phyloP scores from a whole-genome alignment of 257 asterid species.

The Nyctanthes arbortristis region DNA sequence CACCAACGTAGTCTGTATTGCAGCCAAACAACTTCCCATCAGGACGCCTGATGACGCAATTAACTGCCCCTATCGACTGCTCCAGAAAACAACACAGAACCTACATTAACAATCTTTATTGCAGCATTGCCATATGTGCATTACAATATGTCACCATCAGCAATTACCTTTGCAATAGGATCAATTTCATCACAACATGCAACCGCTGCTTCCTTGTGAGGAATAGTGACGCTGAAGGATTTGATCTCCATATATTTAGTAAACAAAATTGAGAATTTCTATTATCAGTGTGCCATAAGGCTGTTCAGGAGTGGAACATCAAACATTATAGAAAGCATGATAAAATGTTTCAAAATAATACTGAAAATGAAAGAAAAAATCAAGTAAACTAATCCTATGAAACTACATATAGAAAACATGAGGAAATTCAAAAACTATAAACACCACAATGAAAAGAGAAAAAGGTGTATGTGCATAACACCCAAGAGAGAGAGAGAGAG shows the following conservation, averaged over 20 bases:
- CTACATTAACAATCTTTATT: slow-evolving; percentile 10
- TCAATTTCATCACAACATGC: slow-evolving; percentile 78
- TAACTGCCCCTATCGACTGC: slow-evolving; percentile 94
- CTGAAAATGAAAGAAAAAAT: not conserved
- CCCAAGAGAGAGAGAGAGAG: not conserved
- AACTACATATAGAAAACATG: not conserved
- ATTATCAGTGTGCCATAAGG: not conserved
- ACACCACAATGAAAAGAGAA: not conserved
- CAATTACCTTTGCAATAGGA: slow-evolving; percentile 83
- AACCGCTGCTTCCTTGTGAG: slow-evolving; percentile 87
- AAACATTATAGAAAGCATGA: not conserved
- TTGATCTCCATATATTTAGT: slow-evolving; percentile 12
- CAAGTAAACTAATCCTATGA: not conserved
- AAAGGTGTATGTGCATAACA: not conserved
- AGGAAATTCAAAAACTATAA: not conserved
- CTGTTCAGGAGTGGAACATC: not conserved
- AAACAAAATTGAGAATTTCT: not conserved
- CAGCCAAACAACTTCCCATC: slow-evolving; percentile 91
- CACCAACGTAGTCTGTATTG: slow-evolving; percentile 93
- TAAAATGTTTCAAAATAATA: not conserved
- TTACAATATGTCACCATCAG: not conserved
- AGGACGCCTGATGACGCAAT: slow-evolving; percentile 66
- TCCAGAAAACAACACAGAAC: slow-evolving; percentile 15
- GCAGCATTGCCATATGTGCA: slow-evolving; percentile 8
- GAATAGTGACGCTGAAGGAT: slow-evolving; percentile 82